Base-by-base conservation (phyloP, 257 asterid species). In the Anisodus tanguticus region DNA sequence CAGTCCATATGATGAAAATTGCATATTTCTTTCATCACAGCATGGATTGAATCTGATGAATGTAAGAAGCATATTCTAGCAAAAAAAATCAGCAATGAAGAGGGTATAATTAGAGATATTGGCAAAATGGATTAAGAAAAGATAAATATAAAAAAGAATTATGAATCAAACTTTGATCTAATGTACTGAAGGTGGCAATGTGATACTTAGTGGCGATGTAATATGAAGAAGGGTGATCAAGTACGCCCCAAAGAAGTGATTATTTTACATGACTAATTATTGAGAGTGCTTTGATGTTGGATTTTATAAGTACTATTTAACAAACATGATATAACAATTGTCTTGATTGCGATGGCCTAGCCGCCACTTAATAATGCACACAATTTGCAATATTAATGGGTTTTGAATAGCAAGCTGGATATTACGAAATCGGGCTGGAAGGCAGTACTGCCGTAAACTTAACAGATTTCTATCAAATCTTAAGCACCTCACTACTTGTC, bases 331-430 rank as follows among this genome's bases (percentile, higher is more conserved):
- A 68, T 37, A 31, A 66, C 72, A 66, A 66, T 12, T 66, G n/a
- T 66, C 72, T 15, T 13, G 26, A 39, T 68, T 22, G 47, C 9
- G 9, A 31, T 13, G 72, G 72, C 47, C 35, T 67, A 15, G 53
- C 51, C 26, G 9, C 26, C 53, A 67, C 49, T 67, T 37, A 37
- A 49, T 67, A 37, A 37, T 67, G 19, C 49, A 67, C 53, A 15
- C 51, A 37, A 68, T 68, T 68, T 68, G 77, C 26, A 37, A 39
- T 68, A 37, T 37, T 68, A 37, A 37, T 68, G 5, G 17, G 51
- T 37, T 68, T 68, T 68, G 76, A 68, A 68, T 68, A n/a, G 31
- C 5, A 68, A 37, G 51, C 76, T 68, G 76, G 11, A 67, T 35
- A 13, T n/a, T 67, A 35, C 10, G 35, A 31, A 31, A 31, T 31